Evolutionary conservation across 345 rosid species (phyloP).

Genomic region (Salix exigua): DNA sequence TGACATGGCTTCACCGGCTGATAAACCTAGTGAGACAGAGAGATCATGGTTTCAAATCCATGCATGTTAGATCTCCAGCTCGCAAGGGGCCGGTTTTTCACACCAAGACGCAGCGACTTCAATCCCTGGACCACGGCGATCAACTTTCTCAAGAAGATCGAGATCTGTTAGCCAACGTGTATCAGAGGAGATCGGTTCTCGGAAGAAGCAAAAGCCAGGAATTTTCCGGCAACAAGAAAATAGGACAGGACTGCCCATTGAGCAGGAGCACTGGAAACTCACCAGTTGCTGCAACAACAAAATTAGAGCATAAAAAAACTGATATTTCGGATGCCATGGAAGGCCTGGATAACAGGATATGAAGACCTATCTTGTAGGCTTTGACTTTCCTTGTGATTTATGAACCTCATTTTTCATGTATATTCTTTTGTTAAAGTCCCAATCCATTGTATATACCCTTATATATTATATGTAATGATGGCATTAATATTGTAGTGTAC

Average conservation of each 20-base stretch:
- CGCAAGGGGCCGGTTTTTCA: constrained; percentile 20
- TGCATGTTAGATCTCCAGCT: constrained; percentile 35
- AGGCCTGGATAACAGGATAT: constrained; percentile 10
- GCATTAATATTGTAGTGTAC: neutral
- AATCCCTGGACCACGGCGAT: constrained; percentile 22
- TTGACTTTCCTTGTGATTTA: neutral
- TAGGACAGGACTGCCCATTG: constrained; percentile 33
- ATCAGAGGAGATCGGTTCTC: constrained; percentile 41
- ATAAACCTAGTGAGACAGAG: constrained; percentile 48
- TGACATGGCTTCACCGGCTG: constrained; percentile 72
- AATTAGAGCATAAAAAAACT: neutral
- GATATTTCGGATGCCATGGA: constrained; percentile 25
- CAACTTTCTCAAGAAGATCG: constrained; percentile 64
- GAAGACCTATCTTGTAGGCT: neutral
- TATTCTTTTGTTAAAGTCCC: neutral
- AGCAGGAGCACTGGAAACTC: constrained; percentile 74
- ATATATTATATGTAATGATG: neutral
- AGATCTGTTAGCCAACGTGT: constrained; percentile 45
- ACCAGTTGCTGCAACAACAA: constrained; percentile 26
- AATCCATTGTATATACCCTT: constrained; percentile 3
- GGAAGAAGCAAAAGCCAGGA: constrained; percentile 86
- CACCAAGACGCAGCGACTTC: constrained; percentile 35
- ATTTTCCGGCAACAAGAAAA: constrained; percentile 33
- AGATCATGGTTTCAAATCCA: constrained; percentile 35
- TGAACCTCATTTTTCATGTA: neutral